These are phyloP conservation scores for Arthroderma sp. DNA, from an alignment of 2,329 filamentous ascomycete genomes.

Conservation along the genomic window DNA sequence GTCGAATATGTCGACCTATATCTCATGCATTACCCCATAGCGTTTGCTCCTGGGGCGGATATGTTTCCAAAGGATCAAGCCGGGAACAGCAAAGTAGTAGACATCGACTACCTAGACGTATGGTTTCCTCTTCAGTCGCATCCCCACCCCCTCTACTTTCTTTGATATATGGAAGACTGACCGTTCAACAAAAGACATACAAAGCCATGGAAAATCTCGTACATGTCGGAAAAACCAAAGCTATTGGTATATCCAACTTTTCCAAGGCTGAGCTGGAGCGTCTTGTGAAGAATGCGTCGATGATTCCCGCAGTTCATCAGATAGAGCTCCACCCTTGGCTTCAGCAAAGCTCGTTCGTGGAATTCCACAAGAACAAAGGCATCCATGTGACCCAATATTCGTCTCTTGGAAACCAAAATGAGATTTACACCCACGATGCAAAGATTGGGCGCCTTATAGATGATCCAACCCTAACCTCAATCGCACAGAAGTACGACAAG, in stretches of 20 bases:
- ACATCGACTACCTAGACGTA: constrained; percentile 39
- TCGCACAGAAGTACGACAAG: constrained; percentile 42
- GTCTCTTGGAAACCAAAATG: constrained; percentile 43
- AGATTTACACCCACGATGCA: constrained; percentile 32
- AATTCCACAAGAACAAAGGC: constrained; percentile 36
- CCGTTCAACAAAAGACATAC: constrained; percentile 34
- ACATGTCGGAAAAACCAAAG: constrained; percentile 45
- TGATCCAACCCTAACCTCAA: constrained; percentile 35
- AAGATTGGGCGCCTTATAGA: constrained; percentile 39
- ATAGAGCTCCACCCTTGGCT: constrained; percentile 43
- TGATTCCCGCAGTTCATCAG: constrained; percentile 38
- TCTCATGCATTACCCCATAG: constrained; percentile 54
- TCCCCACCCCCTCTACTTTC: not conserved
- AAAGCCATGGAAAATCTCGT: constrained; percentile 50
- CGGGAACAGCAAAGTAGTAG: constrained; percentile 29
- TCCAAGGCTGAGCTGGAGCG: constrained; percentile 9
- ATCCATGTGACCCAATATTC: constrained; percentile 45
- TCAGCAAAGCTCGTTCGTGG: constrained; percentile 36
- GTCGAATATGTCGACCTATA: constrained; percentile 57
- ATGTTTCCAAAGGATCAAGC: constrained; percentile 34
- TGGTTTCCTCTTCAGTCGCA: constrained; percentile 4
- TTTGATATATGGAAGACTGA: not conserved
- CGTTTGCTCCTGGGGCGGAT: constrained; percentile 38
- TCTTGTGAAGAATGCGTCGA: constrained; percentile 16
- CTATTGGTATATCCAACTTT: constrained; percentile 48